Evolutionary conservation across 2,329 filamentous ascomycete genomes (phyloP), one percentile per base, ranked within the genome.

Genomic region (Ceratocystis colombiana): DNA sequence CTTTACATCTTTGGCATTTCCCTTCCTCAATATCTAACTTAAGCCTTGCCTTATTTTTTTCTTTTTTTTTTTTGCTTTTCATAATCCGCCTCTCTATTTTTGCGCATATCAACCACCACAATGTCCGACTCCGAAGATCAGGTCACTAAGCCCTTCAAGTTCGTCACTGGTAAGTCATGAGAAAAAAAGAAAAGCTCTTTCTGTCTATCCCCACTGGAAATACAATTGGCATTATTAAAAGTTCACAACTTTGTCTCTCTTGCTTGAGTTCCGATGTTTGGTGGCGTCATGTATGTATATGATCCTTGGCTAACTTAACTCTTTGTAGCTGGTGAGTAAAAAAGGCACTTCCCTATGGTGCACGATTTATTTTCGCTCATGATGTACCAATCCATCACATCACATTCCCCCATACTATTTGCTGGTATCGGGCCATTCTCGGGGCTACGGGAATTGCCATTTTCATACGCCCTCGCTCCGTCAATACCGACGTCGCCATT

Each of bases 91-190:
- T 62, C 48, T 20, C 48, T 41, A 41, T 41, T 41, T 41, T 65
- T 65, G 64, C 64, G 55, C 59, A 28, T 44, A 64, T 68, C 48
- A 64, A 76, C 76, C 75, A 79, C 79, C 84, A 92, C 80, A 73
- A 99, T 99, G 93, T 88, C 91, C 77, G 90, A 95, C 80, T 88
- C 89, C 74, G 82, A 85, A 76, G 74, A 78, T 73, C 89, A 96
- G 78, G 82, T 84, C 72, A 96, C 92, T 81, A 99, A 96, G 87
- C 95, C 95, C 79, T 99, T 99, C 88, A 99, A 99, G 89, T 97
- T 97, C 82, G 94, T 97, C 76, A 97, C 93, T 82, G 93, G 92
- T 96, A 85, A 79, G 90, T 78, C 55, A 12, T 25, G 25, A 37
- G 55, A 37, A 37, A n/a, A 57, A 57, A 68, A 71, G 74, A 62